phyloP scores from a whole-genome alignment of 1,284 basidiomycete species.

The Jaminaea rosea region DNA sequence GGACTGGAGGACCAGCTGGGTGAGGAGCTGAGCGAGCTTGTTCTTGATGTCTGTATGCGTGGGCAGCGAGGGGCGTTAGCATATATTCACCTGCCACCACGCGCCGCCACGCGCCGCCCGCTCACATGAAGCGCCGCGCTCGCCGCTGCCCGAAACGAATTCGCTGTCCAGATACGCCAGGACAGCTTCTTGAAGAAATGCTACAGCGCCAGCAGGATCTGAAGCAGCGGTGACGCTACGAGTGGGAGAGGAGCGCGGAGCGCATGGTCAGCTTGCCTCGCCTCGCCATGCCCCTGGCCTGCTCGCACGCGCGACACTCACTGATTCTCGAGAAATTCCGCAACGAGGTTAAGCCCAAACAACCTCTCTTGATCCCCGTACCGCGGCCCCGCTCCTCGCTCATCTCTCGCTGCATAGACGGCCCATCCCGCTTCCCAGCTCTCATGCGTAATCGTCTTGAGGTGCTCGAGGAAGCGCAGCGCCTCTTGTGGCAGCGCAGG shows the following conservation, averaged over 20 bases:
- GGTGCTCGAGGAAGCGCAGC: conserved; percentile 64
- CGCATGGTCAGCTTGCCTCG: not conserved
- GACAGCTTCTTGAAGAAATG: conserved; percentile 37
- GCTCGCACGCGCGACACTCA: conserved; percentile 49
- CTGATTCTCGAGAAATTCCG: conserved; percentile 76
- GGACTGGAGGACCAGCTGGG: conserved; percentile 83
- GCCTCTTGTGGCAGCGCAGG: conserved; percentile 55
- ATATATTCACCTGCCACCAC: too few species aligned
- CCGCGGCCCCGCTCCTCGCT: conserved; percentile 57
- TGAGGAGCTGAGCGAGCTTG: conserved; percentile 95
- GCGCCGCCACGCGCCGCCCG: too few species aligned
- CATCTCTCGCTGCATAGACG: conserved; percentile 38
- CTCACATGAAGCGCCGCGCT: conserved; percentile 27
- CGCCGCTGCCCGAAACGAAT: conserved; percentile 33
- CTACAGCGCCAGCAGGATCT: conserved; percentile 31
- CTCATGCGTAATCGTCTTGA: conserved; percentile 63
- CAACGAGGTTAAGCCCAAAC: conserved; percentile 73
- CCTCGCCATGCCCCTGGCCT: not conserved
- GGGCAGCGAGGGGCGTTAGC: not conserved
- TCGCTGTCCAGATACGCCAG: conserved; percentile 39
- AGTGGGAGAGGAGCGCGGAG: not conserved
- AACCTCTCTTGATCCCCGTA: conserved; percentile 66
- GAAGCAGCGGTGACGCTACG: conserved; percentile 13
- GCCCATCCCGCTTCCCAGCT: conserved; percentile 59
- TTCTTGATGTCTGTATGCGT: conserved; percentile 83